phyloP scores from a whole-genome alignment of 2,329 filamentous ascomycete species.

The Aspergillus neotritici region DNA sequence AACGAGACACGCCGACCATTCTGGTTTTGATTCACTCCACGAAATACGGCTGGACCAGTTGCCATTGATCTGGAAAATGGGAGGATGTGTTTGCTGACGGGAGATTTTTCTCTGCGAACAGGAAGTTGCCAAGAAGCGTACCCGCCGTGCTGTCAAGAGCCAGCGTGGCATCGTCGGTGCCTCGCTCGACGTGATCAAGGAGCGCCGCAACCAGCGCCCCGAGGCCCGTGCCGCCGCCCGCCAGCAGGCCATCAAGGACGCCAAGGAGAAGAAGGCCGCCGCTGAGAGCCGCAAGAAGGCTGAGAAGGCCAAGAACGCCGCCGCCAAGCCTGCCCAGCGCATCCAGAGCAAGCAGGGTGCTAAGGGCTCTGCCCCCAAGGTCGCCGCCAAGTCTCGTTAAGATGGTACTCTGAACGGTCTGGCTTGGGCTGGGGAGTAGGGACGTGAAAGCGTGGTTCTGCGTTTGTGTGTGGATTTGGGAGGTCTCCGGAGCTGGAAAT shows the following conservation, averaged over 20 bases:
- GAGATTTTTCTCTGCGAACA: slow-evolving; percentile 45
- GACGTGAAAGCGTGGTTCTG: slow-evolving; percentile 16
- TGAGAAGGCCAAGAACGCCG: slow-evolving; percentile 94
- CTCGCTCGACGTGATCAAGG: slow-evolving; percentile 99
- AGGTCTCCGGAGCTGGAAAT: slow-evolving; percentile 24
- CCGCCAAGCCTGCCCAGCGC: slow-evolving; percentile 63
- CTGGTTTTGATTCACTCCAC: too few species aligned
- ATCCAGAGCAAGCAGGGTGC: slow-evolving; percentile 96
- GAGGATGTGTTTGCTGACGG: slow-evolving; percentile 22
- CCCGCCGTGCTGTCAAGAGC: slow-evolving; percentile 94
- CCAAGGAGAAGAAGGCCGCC: slow-evolving; percentile 96
- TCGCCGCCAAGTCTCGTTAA: slow-evolving; percentile 82
- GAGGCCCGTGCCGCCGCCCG: slow-evolving; percentile 93
- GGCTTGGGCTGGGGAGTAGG: slow-evolving; percentile 26
- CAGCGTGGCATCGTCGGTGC: slow-evolving; percentile 99
- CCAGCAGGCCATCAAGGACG: slow-evolving; percentile 85
- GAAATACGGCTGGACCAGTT: too few species aligned
- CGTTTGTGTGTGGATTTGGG: slow-evolving; percentile 10
- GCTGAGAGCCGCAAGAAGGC: slow-evolving; percentile 92
- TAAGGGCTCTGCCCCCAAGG: slow-evolving; percentile 84
- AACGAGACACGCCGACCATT: not conserved
- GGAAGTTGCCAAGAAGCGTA: slow-evolving; percentile 99
- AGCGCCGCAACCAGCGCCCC: slow-evolving; percentile 89
- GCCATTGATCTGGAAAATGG: slow-evolving; percentile 1
- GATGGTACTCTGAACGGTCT: slow-evolving; percentile 20